These are phyloP conservation scores for Ulota crispa DNA, from an alignment of 225 moss, liverwort and hornwort genomes.

Conservation along the genomic window DNA sequence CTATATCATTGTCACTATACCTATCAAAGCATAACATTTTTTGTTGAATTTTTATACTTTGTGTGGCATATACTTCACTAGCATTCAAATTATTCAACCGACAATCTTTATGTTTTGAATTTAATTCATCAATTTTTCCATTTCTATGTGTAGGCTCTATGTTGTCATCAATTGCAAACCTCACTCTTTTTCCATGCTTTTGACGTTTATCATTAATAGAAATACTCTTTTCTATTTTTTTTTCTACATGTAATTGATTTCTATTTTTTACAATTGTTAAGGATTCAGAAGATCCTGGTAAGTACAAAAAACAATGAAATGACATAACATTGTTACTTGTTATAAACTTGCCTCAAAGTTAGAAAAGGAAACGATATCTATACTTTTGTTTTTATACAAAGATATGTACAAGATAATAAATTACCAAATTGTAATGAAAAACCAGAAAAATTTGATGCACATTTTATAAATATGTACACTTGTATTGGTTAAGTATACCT, in stretches of 20 bases:
- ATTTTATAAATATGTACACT: neutral
- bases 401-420: neutral
- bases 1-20: neutral
- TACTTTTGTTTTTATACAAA: neutral
- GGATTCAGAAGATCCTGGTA: neutral
- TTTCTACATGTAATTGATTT: neutral
- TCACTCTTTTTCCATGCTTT: constrained; percentile 27
- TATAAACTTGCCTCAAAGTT: neutral
- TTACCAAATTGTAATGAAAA: neutral
- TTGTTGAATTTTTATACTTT: neutral
- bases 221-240: neutral
- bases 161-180: constrained; percentile 28
- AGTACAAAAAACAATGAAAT: neutral
- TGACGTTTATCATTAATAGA: neutral
- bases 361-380: accelerated
- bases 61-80: neutral
- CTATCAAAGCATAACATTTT: constrained; percentile 3
- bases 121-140: neutral
- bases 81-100: neutral
- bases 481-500: neutral
- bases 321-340: neutral
- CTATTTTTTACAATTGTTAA: neutral
- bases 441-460: neutral
- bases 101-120: neutral
- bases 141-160: neutral